Evolutionary conservation across 192 early-diverging fungal genomes (phyloP), one percentile per base, ranked within the genome.

Genomic region (Podila epicladia): DNA sequence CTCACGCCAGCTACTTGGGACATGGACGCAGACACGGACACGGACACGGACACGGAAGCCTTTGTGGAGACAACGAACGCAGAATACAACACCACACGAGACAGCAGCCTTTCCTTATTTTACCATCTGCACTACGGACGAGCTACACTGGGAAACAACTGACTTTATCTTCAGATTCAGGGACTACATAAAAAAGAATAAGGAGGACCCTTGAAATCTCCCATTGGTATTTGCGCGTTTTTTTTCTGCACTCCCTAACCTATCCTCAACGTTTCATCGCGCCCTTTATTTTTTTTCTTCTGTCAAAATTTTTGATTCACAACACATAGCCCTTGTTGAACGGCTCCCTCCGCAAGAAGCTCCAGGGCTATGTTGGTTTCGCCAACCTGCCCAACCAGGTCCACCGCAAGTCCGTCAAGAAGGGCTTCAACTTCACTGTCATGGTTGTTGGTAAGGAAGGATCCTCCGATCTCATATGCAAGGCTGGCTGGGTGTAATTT

Each of bases 301-400:
- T 32, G 1, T 59, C 22, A 26, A 19, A 26, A 13, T 22, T 20
- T 29, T 48, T n/a, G 15, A 20, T 20, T 33, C 13, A 61, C 11
- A 9, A 61, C 8, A 19, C 33, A 8, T 64, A 80, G 71, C 50
- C 77, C 17, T 50, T 69, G 66, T 66, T 62, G 12, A 84, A 72
- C 59, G 68, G 73, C 50, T 50, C 72, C 28, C 77, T 84, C 33
- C 77, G 78, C 67, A 84, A 84, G 67, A 84, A 84, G 74, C 65
- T 80, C 20, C 82, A 83, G 60, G 84, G 84, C 32, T 85, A 85
- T 69, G 84, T 99, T 73, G 97, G 97, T 22, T 98, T 99, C 83
- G 95, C 95, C 82, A 95, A 93, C 83, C 89, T 97, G 71, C 95
- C 96, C 22, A 92, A 94, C 76, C 97, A 99, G 85, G 94, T 97